These are phyloP conservation scores for Amanita jacksonii DNA, from an alignment of 768 basidiomycete species.

Conservation along the genomic window DNA sequence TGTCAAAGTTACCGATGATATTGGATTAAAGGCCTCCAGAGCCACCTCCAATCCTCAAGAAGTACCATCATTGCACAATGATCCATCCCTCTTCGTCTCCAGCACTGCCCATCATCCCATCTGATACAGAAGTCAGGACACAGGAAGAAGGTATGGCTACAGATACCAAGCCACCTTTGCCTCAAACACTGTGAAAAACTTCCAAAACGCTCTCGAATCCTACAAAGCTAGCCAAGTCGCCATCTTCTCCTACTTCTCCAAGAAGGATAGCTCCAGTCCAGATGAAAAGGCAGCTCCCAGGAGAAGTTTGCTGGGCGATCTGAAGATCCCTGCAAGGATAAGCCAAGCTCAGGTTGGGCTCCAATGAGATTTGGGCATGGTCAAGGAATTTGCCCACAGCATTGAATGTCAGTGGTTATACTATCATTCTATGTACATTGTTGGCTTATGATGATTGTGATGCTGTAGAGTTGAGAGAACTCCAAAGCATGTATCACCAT, in stretches of 20 bases:
- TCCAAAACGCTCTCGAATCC: constrained; percentile 11
- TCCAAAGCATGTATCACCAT: no score
- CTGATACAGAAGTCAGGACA: no score
- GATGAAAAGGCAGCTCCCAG: constrained; percentile 19
- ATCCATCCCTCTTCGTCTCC: no score
- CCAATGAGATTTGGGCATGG: constrained; percentile 69
- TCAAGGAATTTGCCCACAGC: constrained; percentile 76
- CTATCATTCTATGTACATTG: no score
- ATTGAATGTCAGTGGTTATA: constrained; percentile 82
- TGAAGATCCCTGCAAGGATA: constrained; percentile 63
- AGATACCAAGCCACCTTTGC: background rate
- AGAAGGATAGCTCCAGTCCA: background rate
- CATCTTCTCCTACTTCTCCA: constrained; percentile 9
- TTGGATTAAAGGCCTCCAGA: background rate
- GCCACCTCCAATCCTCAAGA: no score
- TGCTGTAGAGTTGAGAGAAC: no score
- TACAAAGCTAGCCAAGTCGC: constrained; percentile 10
- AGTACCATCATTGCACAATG: no score
- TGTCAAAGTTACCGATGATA: background rate
- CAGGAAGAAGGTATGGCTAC: background rate
- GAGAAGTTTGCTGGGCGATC: constrained; percentile 58
- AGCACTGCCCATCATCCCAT: background rate
- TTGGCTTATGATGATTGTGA: no score
- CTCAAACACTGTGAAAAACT: constrained; percentile 12
- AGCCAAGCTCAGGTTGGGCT: constrained; percentile 75